Evolutionary conservation across 805 yeast species (phyloP), one percentile per base, ranked within the genome.

Genomic region (Candida nonsorbophila): DNA sequence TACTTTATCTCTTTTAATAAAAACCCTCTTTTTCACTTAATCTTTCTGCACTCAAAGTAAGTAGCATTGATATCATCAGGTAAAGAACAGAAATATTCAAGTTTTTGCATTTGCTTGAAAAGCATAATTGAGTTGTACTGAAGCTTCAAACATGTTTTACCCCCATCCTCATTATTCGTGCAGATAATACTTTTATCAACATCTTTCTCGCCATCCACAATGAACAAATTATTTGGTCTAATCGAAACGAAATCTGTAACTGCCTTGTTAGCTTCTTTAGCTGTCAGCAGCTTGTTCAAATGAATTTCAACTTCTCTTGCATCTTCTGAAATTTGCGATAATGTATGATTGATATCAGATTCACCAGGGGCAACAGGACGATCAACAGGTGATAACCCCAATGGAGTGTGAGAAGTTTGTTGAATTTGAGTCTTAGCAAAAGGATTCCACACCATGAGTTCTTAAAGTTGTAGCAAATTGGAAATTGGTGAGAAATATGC

Each of bases 31-130:
- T 8, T 20, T 13, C n/a, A 11, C 24, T 34, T 34, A 14, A 36
- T 67, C 37, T 64, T 66, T 37, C 74, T 52, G 51, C 76, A 70
- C 40, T 70, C 76, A 40, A 70, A 69, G 37, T 70, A 69, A 1
- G 74, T 69, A 20, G 72, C 71, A 32, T 58, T 59, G 15, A 69
- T 53, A 21, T 69, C 69, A 24, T 66, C 62, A 4, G 75, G 72
- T 22, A 69, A 55, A 1, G 73, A 66, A 40, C 76, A 70, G 40
- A 68, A 69, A 44, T 66, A 70, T 23, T 67, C 71, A 45, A 63
- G 51, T 14, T 53, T 55, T 34, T 70, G 76, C 75, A 70, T 69
- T 14, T 58, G 60, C 34, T 58, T 67, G 53, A 70, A 70, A 31
- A 70, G 47, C 22, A 62, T 54, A 16, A 69, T 50, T 14, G 66